phyloP scores from a whole-genome alignment of 345 rosid genomes.

The Eucalyptus cloeziana region DNA sequence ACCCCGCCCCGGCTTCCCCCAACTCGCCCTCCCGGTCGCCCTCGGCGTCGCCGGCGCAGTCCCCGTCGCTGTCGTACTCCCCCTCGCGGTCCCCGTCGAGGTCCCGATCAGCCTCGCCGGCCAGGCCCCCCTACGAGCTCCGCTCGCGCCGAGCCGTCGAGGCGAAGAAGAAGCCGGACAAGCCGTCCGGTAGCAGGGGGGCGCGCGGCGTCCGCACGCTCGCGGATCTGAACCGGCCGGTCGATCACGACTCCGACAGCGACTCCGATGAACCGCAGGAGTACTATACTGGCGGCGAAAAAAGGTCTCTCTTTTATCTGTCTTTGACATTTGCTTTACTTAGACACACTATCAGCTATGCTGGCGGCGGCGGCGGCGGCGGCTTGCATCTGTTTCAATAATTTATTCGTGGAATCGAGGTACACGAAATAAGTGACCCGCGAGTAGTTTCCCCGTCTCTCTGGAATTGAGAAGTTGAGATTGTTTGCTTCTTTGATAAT shows the following conservation, averaged over 20 bases:
- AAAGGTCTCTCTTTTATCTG: constrained; percentile 34
- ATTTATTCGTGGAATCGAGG: not conserved
- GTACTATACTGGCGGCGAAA: constrained; percentile 83
- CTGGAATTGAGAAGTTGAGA: not conserved
- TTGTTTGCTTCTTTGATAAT: not conserved
- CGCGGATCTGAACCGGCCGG: constrained; percentile 68
- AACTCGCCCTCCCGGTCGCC: constrained; percentile 23
- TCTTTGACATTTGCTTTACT: not conserved
- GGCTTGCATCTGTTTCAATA: not conserved
- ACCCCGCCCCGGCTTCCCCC: constrained; percentile 5
- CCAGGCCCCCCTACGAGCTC: constrained; percentile 36
- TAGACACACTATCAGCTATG: not conserved
- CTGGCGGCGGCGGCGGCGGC: not conserved
- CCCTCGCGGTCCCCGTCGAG: constrained; percentile 46
- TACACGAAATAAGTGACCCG: not conserved
- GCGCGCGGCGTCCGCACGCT: constrained; percentile 63
- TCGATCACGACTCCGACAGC: constrained; percentile 18
- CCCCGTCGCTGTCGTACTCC: constrained; percentile 26
- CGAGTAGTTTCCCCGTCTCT: not conserved
- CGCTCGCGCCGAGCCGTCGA: constrained; percentile 34
- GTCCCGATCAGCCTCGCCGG: constrained; percentile 53
- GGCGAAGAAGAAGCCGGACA: constrained; percentile 15
- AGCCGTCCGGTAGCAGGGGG: constrained; percentile 24
- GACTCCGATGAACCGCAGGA: constrained; percentile 65
- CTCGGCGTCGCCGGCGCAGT: constrained; percentile 9